Evolutionary conservation across 108 stramenopile genomes (phyloP).

Genomic region (Schizochytrium sp.): DNA sequence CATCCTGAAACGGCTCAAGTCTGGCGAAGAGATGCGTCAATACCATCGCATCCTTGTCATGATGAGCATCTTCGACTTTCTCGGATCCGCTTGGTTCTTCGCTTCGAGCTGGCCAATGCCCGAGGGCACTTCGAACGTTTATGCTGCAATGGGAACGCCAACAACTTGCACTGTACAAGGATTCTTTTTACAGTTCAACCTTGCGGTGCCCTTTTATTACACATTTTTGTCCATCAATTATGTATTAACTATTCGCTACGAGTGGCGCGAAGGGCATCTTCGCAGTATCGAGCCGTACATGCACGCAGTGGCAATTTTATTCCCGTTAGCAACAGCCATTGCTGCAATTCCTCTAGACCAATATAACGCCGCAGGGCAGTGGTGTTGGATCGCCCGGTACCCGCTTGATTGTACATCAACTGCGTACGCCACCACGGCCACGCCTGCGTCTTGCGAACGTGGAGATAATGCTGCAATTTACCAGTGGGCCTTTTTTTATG

Average conservation of each 20-base stretch:
- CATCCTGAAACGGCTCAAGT: not conserved
- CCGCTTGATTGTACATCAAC: slow-evolving; percentile 66
- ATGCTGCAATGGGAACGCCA: slow-evolving; percentile 69
- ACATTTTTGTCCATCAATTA: slow-evolving; percentile 73
- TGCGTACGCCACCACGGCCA: not conserved
- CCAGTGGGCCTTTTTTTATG: slow-evolving; percentile 73
- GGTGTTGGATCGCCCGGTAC: slow-evolving; percentile 78
- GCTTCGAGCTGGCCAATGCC: slow-evolving; percentile 76
- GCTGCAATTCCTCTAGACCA: slow-evolving; percentile 66
- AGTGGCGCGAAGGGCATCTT: slow-evolving; percentile 60
- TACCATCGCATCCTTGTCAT: slow-evolving; percentile 24
- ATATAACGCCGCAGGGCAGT: slow-evolving; percentile 73
- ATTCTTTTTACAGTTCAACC: slow-evolving; percentile 75
- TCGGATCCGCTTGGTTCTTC: slow-evolving; percentile 55
- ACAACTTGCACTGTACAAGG: slow-evolving; percentile 70
- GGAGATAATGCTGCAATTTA: slow-evolving; percentile 63
- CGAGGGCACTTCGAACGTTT: slow-evolving; percentile 64
- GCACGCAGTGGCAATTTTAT: slow-evolving; percentile 66
- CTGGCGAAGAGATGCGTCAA: slow-evolving; percentile 7
- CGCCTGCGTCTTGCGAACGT: slow-evolving; percentile 57
- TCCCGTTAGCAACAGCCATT: slow-evolving; percentile 65
- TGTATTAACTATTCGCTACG: slow-evolving; percentile 72
- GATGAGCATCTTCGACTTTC: slow-evolving; percentile 28
- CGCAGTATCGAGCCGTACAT: slow-evolving; percentile 65
- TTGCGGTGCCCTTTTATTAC: slow-evolving; percentile 74